Percentiles rank a stretch among this genome's conserved stretches.
phyloP scores from a whole-genome alignment of 345 rosid genomes.

The Gynandropsis gynandra region DNA sequence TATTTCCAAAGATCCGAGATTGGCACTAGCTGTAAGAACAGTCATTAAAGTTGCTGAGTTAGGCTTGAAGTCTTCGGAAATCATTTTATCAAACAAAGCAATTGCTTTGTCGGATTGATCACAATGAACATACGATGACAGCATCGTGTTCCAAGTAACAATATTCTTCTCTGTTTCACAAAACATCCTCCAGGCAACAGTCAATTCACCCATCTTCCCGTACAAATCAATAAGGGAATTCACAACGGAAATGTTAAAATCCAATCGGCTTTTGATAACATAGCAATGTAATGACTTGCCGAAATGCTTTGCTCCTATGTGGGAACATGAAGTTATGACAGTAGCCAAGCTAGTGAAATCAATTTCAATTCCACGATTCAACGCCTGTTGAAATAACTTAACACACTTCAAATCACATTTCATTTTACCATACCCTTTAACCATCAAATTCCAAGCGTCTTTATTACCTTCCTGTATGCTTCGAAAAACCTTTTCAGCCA shows the following conservation, averaged over 20 bases:
- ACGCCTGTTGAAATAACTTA: slow-evolving; percentile 44
- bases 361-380: slow-evolving; percentile 27
- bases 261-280: slow-evolving; percentile 30
- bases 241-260: slow-evolving; percentile 30
- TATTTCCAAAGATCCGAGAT: slow-evolving; percentile 42
- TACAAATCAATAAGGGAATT: slow-evolving; percentile 58
- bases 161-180: slow-evolving; percentile 30
- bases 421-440: slow-evolving; percentile 42
- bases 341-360: slow-evolving; percentile 43
- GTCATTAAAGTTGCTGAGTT: slow-evolving; percentile 45
- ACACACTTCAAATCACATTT: slow-evolving; percentile 37
- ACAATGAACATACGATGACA: slow-evolving; percentile 35
- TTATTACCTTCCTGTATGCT: slow-evolving; percentile 17
- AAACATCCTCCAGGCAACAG: slow-evolving; percentile 41
- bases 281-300: slow-evolving; percentile 57
- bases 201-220: slow-evolving; percentile 42
- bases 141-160: slow-evolving; percentile 56
- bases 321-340: slow-evolving; percentile 49
- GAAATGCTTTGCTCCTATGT: slow-evolving; percentile 27
- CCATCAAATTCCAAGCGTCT: slow-evolving; percentile 50
- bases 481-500: slow-evolving; percentile 43
- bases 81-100: slow-evolving; percentile 49
- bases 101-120: slow-evolving; percentile 40
- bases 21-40: slow-evolving; percentile 58
- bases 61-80: slow-evolving; percentile 37